Base-by-base conservation (phyloP, 2,329 filamentous ascomycete species). In the Tetracladium maxilliforme region DNA sequence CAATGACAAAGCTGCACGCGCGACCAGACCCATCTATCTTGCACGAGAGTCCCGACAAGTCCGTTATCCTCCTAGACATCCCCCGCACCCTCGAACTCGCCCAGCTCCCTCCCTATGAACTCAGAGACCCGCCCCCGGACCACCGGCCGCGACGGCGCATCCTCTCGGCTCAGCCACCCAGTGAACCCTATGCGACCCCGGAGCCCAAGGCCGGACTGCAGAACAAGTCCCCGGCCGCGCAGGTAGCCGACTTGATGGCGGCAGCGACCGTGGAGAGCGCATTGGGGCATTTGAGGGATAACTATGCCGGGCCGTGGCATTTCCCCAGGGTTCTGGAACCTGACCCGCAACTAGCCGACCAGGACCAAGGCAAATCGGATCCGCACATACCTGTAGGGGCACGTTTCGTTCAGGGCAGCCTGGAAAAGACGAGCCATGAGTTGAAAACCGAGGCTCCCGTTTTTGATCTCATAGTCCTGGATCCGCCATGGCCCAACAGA, bases 401-500 rank as follows among this genome's bases (percentile, higher is more conserved):
- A 19, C 38, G 44, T 10, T 54, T 59, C 37, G 49, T 75, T 12
- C 45, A 60, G 6, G 65, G 67, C 13, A 56, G 44, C 34, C 61
- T 61, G 34, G 47, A 43, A 32, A 53, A 50, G 5, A 48, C 48
- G 22, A 45, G 55, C 19, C 37, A 43, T 3, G 32, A 34, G 0
- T 62, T 72, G 34, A 34, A 55, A 2, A 35, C 46, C 10, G 41
- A 39, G 4, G 56, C 61, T 3, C 58, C 63, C 12, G 39, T 44
- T 6, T 84, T 87, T 45, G 56, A 79, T 34, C 53, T 86, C 22
- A 56, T 86, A 19, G 45, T 84, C 6, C 52, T 86, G 12, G 80
- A 87, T 41, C 81, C 81, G 4, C 80, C 81, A 2, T 87, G 81
- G 80, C 78, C 80, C 0, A 87, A 83, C 41, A 65, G 72, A 22